A percentile compares a stretch with the other conserved stretches of the same genome.
Conservation (phyloP, 495 filamentous ascomycete genomes). For the Penicillium goetzii region DNA sequence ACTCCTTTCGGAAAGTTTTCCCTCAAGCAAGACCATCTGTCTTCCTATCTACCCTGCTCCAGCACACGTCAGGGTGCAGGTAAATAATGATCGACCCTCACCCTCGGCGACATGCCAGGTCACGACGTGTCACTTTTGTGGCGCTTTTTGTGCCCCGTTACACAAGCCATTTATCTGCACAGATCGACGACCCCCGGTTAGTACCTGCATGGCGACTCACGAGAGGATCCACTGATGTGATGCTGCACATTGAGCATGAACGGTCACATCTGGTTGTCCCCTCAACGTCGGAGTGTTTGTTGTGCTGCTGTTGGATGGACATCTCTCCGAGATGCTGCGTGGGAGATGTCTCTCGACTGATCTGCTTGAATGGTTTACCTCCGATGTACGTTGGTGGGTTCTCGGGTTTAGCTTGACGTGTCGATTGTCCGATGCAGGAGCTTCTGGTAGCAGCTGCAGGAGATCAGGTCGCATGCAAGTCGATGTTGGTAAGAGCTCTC, state of each 20-base stretch:
- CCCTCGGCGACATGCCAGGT: conserved; percentile 6
- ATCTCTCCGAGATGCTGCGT: conserved; percentile 2
- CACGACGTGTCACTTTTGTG: conserved; percentile 30
- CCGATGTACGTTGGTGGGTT: neutral
- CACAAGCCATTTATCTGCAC: conserved; percentile 27
- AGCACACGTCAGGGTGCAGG: neutral
- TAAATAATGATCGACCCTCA: conserved; percentile 6
- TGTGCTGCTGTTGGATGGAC: conserved; percentile 3
- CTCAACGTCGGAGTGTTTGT: conserved; percentile 26
- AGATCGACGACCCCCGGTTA: conserved; percentile 20
- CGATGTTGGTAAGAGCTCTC: neutral
- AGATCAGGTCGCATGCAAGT: conserved; percentile 9
- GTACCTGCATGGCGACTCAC: conserved; percentile 29
- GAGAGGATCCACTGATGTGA: conserved; percentile 21
- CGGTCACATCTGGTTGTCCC: conserved; percentile 22
- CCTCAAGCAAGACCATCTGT: neutral
- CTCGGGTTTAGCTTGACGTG: neutral
- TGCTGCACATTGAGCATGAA: conserved; percentile 20
- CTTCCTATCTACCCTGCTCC: neutral
- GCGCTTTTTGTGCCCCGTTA: conserved; percentile 24
- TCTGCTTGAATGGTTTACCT: neutral
- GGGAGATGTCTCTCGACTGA: neutral
- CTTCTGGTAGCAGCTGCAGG: conserved; percentile 9
- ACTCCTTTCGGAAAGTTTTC: neutral
- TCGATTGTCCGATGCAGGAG: neutral